phyloP scores from a whole-genome alignment of 2,329 filamentous ascomycete species.

The Alternaria conjuncta region DNA sequence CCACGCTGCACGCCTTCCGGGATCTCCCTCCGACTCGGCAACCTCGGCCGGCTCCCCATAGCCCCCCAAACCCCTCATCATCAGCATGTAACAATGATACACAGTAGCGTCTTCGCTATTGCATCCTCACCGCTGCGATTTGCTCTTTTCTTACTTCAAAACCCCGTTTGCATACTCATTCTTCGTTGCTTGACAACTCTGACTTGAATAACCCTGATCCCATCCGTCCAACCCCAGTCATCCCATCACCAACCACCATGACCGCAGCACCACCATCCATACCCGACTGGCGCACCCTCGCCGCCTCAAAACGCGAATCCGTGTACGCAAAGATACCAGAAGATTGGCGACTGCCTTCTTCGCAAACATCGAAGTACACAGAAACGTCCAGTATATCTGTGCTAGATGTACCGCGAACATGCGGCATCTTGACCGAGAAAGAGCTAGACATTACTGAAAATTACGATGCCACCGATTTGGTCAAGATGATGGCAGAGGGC shows the following conservation, averaged over 20 bases:
- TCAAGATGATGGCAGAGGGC: slow-evolving; percentile 31
- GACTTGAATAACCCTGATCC: neutral
- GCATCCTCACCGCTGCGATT: neutral
- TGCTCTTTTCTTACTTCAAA: neutral
- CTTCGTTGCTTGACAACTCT: neutral
- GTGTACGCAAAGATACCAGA: slow-evolving; percentile 39
- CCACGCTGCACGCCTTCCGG: neutral
- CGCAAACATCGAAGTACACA: slow-evolving; percentile 22
- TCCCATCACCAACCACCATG: slow-evolving; percentile 9
- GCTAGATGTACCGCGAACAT: slow-evolving; percentile 37
- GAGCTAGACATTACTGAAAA: slow-evolving; percentile 46
- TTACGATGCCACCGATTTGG: slow-evolving; percentile 43
- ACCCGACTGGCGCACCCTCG: slow-evolving; percentile 40
- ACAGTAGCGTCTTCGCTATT: neutral
- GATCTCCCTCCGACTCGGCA: slow-evolving; percentile 6
- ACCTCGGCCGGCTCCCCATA: slow-evolving; percentile 15
- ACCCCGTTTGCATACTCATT: neutral
- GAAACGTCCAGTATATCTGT: slow-evolving; percentile 33
- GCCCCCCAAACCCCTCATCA: slow-evolving; percentile 5
- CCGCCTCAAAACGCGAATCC: slow-evolving; percentile 37
- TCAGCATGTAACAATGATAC: neutral
- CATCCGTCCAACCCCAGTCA: neutral
- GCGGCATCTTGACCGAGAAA: slow-evolving; percentile 37
- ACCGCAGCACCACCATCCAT: slow-evolving; percentile 8
- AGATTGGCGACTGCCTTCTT: slow-evolving; percentile 40